These are phyloP conservation scores for Coix lacrymajobi DNA, from an alignment of 176 grass and related monocot genomes.

Conservation along the genomic window DNA sequence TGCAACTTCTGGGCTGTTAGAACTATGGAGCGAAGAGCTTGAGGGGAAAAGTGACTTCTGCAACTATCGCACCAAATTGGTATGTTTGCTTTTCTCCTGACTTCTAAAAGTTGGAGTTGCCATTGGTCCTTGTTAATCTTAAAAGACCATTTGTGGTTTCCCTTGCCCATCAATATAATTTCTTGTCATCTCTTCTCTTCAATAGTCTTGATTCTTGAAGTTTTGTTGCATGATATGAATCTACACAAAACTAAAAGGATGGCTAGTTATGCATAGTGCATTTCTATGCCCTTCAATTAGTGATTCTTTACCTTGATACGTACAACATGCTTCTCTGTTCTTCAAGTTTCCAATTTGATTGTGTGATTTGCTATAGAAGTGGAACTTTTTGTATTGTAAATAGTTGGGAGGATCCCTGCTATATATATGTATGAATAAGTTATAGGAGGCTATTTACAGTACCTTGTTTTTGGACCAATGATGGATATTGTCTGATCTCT, in stretches of 20 bases:
- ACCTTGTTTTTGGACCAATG: background rate
- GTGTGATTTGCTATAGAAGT: slow-evolving; percentile 4
- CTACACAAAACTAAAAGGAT: background rate
- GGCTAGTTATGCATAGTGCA: background rate
- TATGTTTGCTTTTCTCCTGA: slow-evolving; percentile 39
- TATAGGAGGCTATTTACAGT: background rate
- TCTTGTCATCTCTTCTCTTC: background rate
- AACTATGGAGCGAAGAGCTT: slow-evolving; percentile 90
- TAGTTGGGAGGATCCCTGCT: background rate
- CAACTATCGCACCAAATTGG: slow-evolving; percentile 84
- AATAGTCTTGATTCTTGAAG: background rate
- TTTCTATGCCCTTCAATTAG: background rate
- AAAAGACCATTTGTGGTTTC: background rate
- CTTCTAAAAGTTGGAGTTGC: background rate
- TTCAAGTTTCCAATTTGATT: slow-evolving; percentile 2
- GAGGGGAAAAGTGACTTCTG: slow-evolving; percentile 83
- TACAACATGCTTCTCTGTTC: background rate
- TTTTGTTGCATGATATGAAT: background rate
- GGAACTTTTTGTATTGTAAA: background rate
- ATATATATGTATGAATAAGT: background rate
- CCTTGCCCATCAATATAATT: background rate
- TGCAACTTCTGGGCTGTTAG: slow-evolving; percentile 50
- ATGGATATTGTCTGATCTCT: background rate
- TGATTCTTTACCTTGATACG: background rate
- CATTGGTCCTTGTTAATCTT: background rate